Conservation (phyloP, 179 eudicot species). For the Gypsophila paniculata region DNA sequence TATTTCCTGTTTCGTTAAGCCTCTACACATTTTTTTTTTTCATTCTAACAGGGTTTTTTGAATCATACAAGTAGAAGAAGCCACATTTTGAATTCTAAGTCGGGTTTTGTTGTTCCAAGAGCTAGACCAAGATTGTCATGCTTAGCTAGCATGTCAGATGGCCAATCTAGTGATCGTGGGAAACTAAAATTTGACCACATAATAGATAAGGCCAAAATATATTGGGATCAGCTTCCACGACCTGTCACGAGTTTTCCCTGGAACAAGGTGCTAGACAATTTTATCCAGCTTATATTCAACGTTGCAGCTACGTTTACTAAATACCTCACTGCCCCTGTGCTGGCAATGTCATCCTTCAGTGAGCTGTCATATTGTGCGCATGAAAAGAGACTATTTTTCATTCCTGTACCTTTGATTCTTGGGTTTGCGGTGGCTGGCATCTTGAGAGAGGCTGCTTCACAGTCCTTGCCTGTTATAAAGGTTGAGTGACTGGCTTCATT, state of each 20-base stretch:
- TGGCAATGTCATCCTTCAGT: slow-evolving; percentile 60
- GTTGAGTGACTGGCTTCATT: slow-evolving; percentile 26
- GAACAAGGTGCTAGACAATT: slow-evolving; percentile 50
- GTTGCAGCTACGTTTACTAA: slow-evolving; percentile 47
- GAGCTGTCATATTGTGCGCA: slow-evolving; percentile 87
- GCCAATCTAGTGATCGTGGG: slow-evolving; percentile 43
- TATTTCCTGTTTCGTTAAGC: not conserved
- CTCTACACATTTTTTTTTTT: not conserved
- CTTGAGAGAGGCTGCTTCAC: slow-evolving; percentile 46
- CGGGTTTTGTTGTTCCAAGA: slow-evolving; percentile 25
- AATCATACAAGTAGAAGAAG: slow-evolving; percentile 20
- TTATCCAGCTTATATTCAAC: slow-evolving; percentile 53
- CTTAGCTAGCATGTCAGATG: slow-evolving; percentile 58
- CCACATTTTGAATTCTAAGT: slow-evolving; percentile 28
- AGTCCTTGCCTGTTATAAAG: slow-evolving; percentile 59
- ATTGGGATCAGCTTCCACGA: slow-evolving; percentile 63
- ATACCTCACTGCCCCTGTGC: slow-evolving; percentile 52
- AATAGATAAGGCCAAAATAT: slow-evolving; percentile 42
- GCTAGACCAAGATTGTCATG: slow-evolving; percentile 29
- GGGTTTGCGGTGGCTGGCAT: slow-evolving; percentile 64
- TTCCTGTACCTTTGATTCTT: slow-evolving; percentile 55
- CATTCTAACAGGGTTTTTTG: slow-evolving; percentile 21
- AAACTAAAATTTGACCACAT: slow-evolving; percentile 40
- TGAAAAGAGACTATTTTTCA: slow-evolving; percentile 55
- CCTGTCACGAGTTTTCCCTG: slow-evolving; percentile 78